phyloP scores from a whole-genome alignment of 768 basidiomycete genomes.

The Dacryopinax primogenitus region DNA sequence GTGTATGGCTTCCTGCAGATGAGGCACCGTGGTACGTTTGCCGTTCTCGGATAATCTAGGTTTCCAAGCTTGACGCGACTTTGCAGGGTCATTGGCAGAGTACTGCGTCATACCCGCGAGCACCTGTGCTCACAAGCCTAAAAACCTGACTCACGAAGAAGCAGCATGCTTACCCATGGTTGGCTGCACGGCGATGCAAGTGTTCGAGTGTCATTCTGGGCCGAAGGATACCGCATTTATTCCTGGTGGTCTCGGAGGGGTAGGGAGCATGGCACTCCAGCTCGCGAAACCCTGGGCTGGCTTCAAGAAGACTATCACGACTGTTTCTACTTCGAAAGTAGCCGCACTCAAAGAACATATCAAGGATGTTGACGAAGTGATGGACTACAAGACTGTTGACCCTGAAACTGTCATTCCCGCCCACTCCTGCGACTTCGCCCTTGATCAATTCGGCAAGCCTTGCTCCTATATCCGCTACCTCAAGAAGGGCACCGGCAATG shows the following conservation, averaged over 20 bases:
- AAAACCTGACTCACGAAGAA: not conserved
- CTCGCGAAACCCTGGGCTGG: not conserved
- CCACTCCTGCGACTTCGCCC: not conserved
- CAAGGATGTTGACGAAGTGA: not conserved
- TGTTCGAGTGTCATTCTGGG: not conserved
- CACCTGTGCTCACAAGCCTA: not conserved
- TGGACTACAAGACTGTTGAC: constrained; percentile 1
- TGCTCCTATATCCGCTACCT: not conserved
- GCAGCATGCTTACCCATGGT: not conserved
- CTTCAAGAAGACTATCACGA: not conserved
- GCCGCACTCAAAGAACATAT: not conserved
- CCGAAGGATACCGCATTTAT: not conserved
- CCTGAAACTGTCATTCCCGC: not conserved
- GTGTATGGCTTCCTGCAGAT: not conserved
- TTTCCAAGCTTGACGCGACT: not conserved
- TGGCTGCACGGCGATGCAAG: not conserved
- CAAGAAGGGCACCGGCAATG: not conserved
- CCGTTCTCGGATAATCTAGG: not conserved
- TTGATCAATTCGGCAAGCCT: constrained; percentile 6
- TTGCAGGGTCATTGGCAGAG: not conserved
- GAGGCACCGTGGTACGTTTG: not conserved
- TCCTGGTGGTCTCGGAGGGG: not conserved
- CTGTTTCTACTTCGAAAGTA: not conserved
- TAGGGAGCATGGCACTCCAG: not conserved
- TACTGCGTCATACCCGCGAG: not conserved